These are phyloP conservation scores for Mortierella sp. DNA, from an alignment of 371 early-diverging fungal species.

Conservation along the genomic window DNA sequence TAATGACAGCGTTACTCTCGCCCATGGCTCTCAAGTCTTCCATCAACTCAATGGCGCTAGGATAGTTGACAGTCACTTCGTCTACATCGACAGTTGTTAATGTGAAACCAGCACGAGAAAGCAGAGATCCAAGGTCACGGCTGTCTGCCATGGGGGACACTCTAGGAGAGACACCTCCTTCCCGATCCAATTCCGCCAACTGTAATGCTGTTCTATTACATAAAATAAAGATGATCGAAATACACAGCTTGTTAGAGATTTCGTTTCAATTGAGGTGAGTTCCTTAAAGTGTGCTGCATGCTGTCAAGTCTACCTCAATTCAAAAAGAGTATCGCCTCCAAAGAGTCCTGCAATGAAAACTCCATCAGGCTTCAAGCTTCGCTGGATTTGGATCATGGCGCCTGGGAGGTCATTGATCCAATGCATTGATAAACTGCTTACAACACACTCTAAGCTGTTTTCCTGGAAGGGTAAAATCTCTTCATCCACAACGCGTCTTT, in stretches of 20 bases:
- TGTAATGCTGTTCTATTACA: conserved; percentile 84
- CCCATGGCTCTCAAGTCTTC: conserved; percentile 94
- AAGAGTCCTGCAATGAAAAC: conserved; percentile 93
- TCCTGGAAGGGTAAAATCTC: conserved; percentile 84
- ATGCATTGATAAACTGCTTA: conserved; percentile 90
- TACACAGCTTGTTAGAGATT: not conserved
- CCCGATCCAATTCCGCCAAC: conserved; percentile 91
- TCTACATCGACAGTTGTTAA: conserved; percentile 96
- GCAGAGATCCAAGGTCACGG: conserved; percentile 83
- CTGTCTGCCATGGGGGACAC: conserved; percentile 94
- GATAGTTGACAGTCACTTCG: conserved; percentile 92
- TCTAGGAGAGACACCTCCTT: conserved; percentile 92
- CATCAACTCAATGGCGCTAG: conserved; percentile 92
- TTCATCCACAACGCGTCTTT: conserved; percentile 87
- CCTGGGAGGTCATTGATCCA: conserved; percentile 98
- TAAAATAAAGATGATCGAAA: not conserved
- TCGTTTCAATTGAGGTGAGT: too few species aligned
- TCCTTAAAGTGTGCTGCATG: too few species aligned
- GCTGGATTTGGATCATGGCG: conserved; percentile 85
- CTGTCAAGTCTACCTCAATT: conserved; percentile 66
- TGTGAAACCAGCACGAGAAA: conserved; percentile 88
- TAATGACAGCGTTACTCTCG: conserved; percentile 92
- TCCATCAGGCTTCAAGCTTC: conserved; percentile 90
- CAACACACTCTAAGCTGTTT: conserved; percentile 86
- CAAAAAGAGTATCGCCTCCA: conserved; percentile 96